Evolutionary conservation across 305 asterid species (phyloP).

Genomic region (Solanum hybrid): DNA sequence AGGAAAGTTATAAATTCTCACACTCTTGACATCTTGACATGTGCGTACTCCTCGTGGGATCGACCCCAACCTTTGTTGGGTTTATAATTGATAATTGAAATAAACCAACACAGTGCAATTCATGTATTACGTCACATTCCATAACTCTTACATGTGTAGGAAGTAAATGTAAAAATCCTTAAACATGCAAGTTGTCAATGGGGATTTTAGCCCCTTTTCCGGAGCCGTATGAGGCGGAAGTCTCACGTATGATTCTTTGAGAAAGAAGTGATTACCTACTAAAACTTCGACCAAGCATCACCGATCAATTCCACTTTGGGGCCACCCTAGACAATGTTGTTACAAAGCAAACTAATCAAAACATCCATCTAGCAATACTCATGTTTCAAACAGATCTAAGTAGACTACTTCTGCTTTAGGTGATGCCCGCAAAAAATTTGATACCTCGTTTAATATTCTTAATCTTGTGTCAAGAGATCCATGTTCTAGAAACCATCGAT

Average conservation of each 20-base stretch:
- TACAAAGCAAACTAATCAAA: neutral
- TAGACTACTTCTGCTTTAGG: neutral
- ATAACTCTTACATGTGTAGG: neutral
- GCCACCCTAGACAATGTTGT: neutral
- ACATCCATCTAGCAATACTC: neutral
- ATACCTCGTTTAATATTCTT: neutral
- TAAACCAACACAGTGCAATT: too few relatives aligned
- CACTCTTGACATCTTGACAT: neutral
- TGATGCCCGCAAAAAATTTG: neutral
- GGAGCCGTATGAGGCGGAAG: too few relatives aligned
- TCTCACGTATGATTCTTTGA: too few relatives aligned
- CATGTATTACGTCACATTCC: too few relatives aligned
- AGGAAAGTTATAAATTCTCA: neutral
- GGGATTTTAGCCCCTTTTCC: too few relatives aligned
- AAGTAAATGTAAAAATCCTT: neutral
- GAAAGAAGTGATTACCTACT: too few relatives aligned
- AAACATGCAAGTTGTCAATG: neutral
- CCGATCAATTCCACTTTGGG: neutral
- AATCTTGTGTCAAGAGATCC: neutral
- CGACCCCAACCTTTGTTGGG: neutral
- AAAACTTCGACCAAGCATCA: too few relatives aligned
- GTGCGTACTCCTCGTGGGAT: neutral
- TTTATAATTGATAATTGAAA: neutral
- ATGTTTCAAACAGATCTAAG: neutral
- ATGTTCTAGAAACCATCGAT: neutral